A percentile compares a stretch with the other conserved stretches of the same genome.
phyloP scores from a whole-genome alignment of 805 yeast genomes.

The Cyberlindnera saturnus region DNA sequence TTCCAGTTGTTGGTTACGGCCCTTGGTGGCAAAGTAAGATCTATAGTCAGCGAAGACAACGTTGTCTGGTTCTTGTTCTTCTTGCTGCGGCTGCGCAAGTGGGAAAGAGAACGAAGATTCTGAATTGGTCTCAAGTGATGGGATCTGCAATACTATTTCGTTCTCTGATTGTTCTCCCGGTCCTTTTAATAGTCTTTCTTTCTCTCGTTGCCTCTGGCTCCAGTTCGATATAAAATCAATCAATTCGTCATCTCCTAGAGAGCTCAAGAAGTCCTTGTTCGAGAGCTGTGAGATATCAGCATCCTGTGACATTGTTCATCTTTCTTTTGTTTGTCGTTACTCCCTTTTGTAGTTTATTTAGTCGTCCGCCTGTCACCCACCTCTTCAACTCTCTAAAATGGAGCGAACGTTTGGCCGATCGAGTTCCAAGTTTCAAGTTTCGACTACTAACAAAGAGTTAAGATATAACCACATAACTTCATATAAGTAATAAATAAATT shows the following conservation, averaged over 20 bases:
- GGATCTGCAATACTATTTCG: not conserved
- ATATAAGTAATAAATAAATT: no score
- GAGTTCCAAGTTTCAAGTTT: no score
- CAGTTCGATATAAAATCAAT: slow-evolving; percentile 30
- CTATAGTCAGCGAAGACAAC: slow-evolving; percentile 59
- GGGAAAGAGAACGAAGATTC: slow-evolving; percentile 10
- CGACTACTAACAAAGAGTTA: no score
- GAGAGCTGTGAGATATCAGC: slow-evolving; percentile 10
- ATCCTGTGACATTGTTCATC: slow-evolving; percentile 8
- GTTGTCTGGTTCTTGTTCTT: not conserved
- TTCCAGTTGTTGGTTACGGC: slow-evolving; percentile 51
- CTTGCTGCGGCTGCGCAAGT: slow-evolving; percentile 10
- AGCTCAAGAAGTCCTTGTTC: slow-evolving; percentile 20
- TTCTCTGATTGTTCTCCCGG: not conserved
- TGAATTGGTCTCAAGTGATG: not conserved
- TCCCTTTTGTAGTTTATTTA: no score
- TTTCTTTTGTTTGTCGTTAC: not conserved
- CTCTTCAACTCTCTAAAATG: no score
- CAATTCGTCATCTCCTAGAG: slow-evolving; percentile 34
- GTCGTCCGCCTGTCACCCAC: no score
- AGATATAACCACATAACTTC: no score
- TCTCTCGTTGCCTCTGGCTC: slow-evolving; percentile 20
- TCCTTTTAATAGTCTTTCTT: slow-evolving; percentile 3
- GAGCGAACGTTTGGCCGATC: no score
- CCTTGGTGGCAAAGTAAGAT: slow-evolving; percentile 59